Percentiles rank a stretch among this genome's conserved stretches.
phyloP scores from a whole-genome alignment of 1,139 yeast species.

The Ogataea hybrid region DNA sequence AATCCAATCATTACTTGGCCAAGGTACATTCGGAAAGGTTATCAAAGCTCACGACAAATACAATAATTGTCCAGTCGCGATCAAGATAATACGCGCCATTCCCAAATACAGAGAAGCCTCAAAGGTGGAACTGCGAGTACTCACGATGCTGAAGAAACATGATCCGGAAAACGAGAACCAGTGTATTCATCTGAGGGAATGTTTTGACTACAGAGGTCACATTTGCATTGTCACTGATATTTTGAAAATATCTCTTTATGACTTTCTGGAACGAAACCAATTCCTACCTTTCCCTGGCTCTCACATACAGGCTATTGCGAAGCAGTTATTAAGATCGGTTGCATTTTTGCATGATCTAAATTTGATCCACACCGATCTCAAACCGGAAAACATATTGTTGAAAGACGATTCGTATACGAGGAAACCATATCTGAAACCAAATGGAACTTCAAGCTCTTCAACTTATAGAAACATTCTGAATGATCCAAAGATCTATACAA shows the following conservation, averaged over 20 bases:
- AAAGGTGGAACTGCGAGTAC: conserved; percentile 71
- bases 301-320: conserved; percentile 86
- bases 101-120: conserved; percentile 86
- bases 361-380: conserved; percentile 89
- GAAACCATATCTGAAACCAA: conserved; percentile 21
- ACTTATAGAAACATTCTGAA: conserved; percentile 40
- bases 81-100: conserved; percentile 81
- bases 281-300: conserved; percentile 75
- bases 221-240: conserved; percentile 92
- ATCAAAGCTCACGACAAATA: conserved; percentile 65
- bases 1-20: conserved; percentile 74
- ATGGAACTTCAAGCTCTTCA: neutral
- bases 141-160: conserved; percentile 78
- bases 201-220: conserved; percentile 91
- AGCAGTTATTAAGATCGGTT: conserved; percentile 82
- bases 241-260: conserved; percentile 81
- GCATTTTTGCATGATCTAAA: conserved; percentile 87
- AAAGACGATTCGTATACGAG: conserved; percentile 51
- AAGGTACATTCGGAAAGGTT: conserved; percentile 98
- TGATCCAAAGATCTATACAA: conserved; percentile 81
- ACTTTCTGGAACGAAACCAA: conserved; percentile 77
- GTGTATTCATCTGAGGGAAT: conserved; percentile 79
- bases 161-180: conserved; percentile 68
- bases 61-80: conserved; percentile 70
- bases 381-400: conserved; percentile 89